Evolutionary conservation across 257 asterid genomes (phyloP).

Genomic region (Leonotis leonurus): DNA sequence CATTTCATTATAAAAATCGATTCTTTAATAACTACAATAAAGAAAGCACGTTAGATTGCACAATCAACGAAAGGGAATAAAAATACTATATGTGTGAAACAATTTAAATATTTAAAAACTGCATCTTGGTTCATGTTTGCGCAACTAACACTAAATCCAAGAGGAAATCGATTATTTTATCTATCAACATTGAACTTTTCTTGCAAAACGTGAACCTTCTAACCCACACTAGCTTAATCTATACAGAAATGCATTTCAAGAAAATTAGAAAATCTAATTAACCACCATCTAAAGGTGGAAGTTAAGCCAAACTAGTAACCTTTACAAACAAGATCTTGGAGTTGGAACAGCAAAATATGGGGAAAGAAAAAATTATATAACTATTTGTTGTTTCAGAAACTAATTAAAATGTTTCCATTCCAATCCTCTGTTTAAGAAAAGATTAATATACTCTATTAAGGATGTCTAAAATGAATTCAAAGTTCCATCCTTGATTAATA

Average conservation of each 20-base stretch:
- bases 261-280: background rate
- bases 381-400: background rate
- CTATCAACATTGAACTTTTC: slow-evolving; percentile 18
- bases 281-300: background rate
- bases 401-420: background rate
- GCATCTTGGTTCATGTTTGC: slow-evolving; percentile 16
- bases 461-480: background rate
- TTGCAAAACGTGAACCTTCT: slow-evolving; percentile 23
- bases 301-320: no score
- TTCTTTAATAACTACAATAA: slow-evolving; percentile 10
- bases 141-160: slow-evolving; percentile 12
- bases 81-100: background rate
- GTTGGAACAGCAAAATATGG: no score
- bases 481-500: background rate
- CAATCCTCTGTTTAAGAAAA: background rate
- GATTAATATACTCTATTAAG: background rate
- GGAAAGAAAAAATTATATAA: no score
- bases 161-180: slow-evolving; percentile 7
- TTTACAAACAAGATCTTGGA: no score
- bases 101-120: background rate
- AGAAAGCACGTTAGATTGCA: slow-evolving; percentile 21
- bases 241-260: background rate
- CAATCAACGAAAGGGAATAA: slow-evolving; percentile 11
- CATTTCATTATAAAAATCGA: slow-evolving; percentile 7
- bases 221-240: slow-evolving; percentile 1